Base-by-base conservation (phyloP, 169 alveolate genomes). In the Eimeria zaria region DNA sequence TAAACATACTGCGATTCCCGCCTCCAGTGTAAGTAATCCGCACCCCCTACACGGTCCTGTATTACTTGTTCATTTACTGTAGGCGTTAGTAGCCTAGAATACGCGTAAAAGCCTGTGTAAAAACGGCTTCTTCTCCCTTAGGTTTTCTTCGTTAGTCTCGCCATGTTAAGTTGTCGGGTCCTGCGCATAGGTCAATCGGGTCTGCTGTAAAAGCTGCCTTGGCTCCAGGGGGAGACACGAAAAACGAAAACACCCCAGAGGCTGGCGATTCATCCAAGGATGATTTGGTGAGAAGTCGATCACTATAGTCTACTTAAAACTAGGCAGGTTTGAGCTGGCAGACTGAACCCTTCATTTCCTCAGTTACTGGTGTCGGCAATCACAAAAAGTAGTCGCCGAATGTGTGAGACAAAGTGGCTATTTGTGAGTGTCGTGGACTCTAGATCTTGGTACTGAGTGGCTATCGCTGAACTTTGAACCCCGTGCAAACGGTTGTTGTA, bases 21-120 rank as follows among this genome's bases (percentile, higher is more conserved):
- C 87, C 87, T 44, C 87, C 87, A 76, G 87, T 76, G 87, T 76
- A 76, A 76, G n/a, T 44, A 76, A 46, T 16, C 39, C 48, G 7
- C 62, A 44, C 64, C 62, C 87, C n/a, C 22, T 2, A 11, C 80
- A 14, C 51, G 0, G 36, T 51, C 80, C 46, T n/a, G 51, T 69
- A 36, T 69, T 46, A 36, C 30, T 3, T 11, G 80, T 36, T 69
- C 16, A 8, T 16, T 6, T 30, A 0, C 33, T 60, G n/a, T 60
- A 6, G 24, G 33, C 76, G 20, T 67, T 44, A 27, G 76, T 27
- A 11, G 46, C 30, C 30, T 27, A 67, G 76, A 33, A 24, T 24
- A 16, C 80, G 30, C 1, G 48, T 0, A 1, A 5, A 33, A 33
- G 11, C 16, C 51, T 24, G 51, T 69, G 6, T 7, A n/a, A 1